A percentile compares a stretch with the other conserved stretches of the same genome.
Evolutionary conservation across 2,329 filamentous ascomycete species (phyloP).

Genomic region (Xylariaceae sp.): DNA sequence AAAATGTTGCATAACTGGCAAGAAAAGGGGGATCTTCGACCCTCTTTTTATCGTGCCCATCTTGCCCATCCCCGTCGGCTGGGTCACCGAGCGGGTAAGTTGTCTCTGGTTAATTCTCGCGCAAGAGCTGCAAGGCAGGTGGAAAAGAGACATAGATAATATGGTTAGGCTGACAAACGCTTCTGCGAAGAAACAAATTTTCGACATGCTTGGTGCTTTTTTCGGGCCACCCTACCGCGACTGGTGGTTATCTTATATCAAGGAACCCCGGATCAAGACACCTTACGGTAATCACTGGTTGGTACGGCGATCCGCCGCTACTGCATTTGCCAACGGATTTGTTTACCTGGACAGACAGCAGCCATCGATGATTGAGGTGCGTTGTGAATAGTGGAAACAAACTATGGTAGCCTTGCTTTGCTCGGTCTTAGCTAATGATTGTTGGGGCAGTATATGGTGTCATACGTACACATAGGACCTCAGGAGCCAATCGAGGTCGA

Average conservation of each 20-base stretch:
- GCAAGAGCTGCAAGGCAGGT: not conserved
- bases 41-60: slow-evolving; percentile 34
- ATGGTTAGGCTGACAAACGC: not conserved
- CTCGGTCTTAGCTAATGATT: not conserved
- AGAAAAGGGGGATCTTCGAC: slow-evolving; percentile 29
- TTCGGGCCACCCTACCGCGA: slow-evolving; percentile 40
- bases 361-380: slow-evolving; percentile 42
- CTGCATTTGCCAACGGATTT: slow-evolving; percentile 32
- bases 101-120: not conserved
- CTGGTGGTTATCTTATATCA: slow-evolving; percentile 42
- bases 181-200: slow-evolving; percentile 15
- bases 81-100: slow-evolving; percentile 24
- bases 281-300: slow-evolving; percentile 40
- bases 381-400: too few relatives aligned
- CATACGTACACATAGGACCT: slow-evolving; percentile 4
- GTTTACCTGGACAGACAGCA: slow-evolving; percentile 35
- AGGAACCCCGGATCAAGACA: slow-evolving; percentile 17
- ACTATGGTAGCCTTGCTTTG: slow-evolving; percentile 2
- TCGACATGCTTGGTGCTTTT: slow-evolving; percentile 40
- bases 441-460: slow-evolving; percentile 29
- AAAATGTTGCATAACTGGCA: slow-evolving; percentile 39
- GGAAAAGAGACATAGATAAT: too few relatives aligned
- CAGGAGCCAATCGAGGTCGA: slow-evolving; percentile 31
- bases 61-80: slow-evolving; percentile 33
- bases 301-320: slow-evolving; percentile 37